phyloP scores from a whole-genome alignment of 129 eudicot species.

The sunflower (Helianthus annuus) region DNA sequence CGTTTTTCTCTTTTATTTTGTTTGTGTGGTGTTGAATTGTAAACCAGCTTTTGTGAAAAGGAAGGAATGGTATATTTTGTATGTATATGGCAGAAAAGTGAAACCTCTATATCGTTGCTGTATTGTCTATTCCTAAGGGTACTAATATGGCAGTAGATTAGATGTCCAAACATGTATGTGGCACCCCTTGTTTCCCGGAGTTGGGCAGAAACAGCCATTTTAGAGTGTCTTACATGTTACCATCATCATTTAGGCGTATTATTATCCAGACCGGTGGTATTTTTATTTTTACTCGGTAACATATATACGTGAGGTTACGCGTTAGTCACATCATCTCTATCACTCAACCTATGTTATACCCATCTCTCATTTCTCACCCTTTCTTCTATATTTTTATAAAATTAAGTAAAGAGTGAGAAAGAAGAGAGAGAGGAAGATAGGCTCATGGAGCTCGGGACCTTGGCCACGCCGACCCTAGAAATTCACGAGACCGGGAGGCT shows the following conservation, averaged over 20 bases:
- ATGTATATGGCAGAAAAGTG: conserved; percentile 1
- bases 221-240: neutral
- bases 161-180: conserved; percentile 26
- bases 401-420: too few relatives aligned
- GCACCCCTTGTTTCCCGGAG: conserved; percentile 21
- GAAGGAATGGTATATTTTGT: neutral
- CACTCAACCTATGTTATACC: too few relatives aligned
- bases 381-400: too few relatives aligned
- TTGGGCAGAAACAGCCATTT: conserved; percentile 14
- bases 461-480: too few relatives aligned
- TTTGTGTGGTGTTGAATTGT: neutral
- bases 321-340: too few relatives aligned
- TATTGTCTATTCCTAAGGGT: neutral
- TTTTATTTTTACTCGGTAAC: neutral
- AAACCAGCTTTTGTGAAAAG: conserved; percentile 6
- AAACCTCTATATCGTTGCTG: neutral
- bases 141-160: neutral
- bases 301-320: too few relatives aligned
- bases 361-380: too few relatives aligned
- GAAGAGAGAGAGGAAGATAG: too few relatives aligned
- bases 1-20: neutral
- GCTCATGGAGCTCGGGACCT: too few relatives aligned
- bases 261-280: neutral
- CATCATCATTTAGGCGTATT: neutral
- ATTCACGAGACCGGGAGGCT: too few relatives aligned